Percentiles rank a stretch among this genome's conserved stretches.
Conservation (phyloP, 2,329 filamentous ascomycete genomes). For the Fulvia fulva region DNA sequence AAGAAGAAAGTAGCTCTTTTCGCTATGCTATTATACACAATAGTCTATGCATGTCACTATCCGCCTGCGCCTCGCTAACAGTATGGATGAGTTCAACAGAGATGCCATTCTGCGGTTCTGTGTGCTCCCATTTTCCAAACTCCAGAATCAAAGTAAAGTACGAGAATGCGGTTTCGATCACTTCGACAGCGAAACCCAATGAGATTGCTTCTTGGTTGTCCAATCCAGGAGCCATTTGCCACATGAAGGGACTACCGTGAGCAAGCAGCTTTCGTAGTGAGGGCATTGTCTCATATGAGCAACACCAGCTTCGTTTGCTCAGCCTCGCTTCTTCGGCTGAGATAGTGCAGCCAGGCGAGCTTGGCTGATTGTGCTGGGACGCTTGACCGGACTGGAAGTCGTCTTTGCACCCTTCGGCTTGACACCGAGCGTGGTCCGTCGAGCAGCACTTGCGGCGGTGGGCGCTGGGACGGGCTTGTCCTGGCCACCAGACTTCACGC, state of each 20-base stretch:
- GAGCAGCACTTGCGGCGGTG: slow-evolving; percentile 16
- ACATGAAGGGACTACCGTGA: neutral
- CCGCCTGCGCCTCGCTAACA: neutral
- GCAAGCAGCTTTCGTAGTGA: neutral
- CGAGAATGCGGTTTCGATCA: neutral
- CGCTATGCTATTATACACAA: neutral
- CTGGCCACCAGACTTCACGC: slow-evolving; percentile 18
- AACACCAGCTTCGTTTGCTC: too few relatives aligned
- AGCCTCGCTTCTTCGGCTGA: slow-evolving; percentile 28
- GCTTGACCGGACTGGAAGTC: slow-evolving; percentile 18
- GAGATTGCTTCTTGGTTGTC: too few relatives aligned
- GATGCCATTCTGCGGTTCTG: neutral
- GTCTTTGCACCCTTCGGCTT: slow-evolving; percentile 31
- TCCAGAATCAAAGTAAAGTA: neutral
- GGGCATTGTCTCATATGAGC: too few relatives aligned
- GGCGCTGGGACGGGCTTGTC: slow-evolving; percentile 2
- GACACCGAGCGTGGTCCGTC: slow-evolving; percentile 30
- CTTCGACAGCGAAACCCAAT: neutral
- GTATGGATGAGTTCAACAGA: neutral
- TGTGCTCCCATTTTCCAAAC: neutral
- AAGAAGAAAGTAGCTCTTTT: neutral
- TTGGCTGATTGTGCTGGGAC: slow-evolving; percentile 27
- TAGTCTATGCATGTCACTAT: neutral
- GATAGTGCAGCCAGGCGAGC: slow-evolving; percentile 31
- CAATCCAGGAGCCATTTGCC: too few relatives aligned